These are phyloP conservation scores for Centaurea solstitialis DNA, from an alignment of 129 eudicot genomes.

Conservation along the genomic window DNA sequence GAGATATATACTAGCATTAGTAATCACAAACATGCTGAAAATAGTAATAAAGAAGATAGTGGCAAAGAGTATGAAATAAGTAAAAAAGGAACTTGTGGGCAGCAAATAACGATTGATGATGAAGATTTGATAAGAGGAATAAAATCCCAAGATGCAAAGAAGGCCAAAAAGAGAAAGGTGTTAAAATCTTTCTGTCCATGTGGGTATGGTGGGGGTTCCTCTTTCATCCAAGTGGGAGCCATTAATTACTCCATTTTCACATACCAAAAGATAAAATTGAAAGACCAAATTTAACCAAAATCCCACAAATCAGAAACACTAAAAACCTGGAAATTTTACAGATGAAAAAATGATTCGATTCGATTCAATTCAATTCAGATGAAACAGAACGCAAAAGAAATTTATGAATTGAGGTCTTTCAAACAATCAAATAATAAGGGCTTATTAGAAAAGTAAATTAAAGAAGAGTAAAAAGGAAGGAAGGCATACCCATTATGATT, in stretches of 20 bases:
- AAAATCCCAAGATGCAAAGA: background rate
- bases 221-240: background rate
- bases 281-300: background rate
- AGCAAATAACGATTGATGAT: background rate
- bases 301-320: background rate
- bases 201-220: background rate
- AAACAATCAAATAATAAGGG: background rate
- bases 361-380: background rate
- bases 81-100: background rate
- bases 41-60: background rate
- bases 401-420: background rate
- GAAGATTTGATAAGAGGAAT: background rate
- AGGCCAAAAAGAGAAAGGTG: background rate
- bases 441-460: background rate
- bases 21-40: background rate
- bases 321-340: background rate
- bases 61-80: background rate
- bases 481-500: conserved; percentile 56
- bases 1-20: conserved; percentile 21
- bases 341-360: no score
- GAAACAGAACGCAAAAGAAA: background rate
- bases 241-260: background rate
- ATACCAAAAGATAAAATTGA: no score
- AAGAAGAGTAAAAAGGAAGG: background rate
- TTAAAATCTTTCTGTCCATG: background rate